Base-by-base conservation (phyloP, 1,139 yeast genomes). In the Yamadazyma mexicana region DNA sequence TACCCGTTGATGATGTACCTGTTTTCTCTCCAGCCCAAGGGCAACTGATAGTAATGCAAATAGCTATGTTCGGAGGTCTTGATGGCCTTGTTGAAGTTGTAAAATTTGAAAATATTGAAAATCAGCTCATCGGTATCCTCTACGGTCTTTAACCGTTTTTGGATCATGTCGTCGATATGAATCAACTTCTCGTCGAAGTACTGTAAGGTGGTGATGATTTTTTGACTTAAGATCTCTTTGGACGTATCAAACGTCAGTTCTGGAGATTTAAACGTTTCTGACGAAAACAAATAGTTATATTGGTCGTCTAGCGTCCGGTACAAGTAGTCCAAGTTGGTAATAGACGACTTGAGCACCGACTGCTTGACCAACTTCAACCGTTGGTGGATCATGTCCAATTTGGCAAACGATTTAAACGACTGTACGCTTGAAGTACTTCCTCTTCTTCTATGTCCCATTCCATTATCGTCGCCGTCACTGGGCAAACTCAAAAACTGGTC, bases 1-100 rank as follows among this genome's bases (percentile, higher is more conserved):
- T 92, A 92, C 1, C 98, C 98, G 39, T 80, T 66, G 26, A 85
- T 70, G 42, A 92, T 87, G 59, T 78, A 89, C 43, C 89, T 83
- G 64, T 92, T 92, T 59, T 91, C 97, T 56, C 95, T 76, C 96
- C 97, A 92, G 38, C 87, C 87, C 47, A 83, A 77, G 1, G 98
- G 98, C 38, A 92, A 68, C 59, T 92, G 95, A 56, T 87, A 88
- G 61, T 85, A 87, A 50, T 88, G 89, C 38, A 92, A 64, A 43
- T 83, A 75, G 38, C 82, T 61, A 6, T 64, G 48, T 31, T 76
- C 67, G 2, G 95, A 94, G 8, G 66, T 59, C 24, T 67, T 66
- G 31, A 76, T 58, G 0, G 89, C 89, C 39, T 66, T 66, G 47
- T 81, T 81, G 55, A 81, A 82, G 57, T 83, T 81, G 55, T 75